Percentiles rank a stretch among this genome's conserved stretches.
Evolutionary conservation across 176 grass and related monocot genomes (phyloP).

Genomic region (Paspalum vaginatum): DNA sequence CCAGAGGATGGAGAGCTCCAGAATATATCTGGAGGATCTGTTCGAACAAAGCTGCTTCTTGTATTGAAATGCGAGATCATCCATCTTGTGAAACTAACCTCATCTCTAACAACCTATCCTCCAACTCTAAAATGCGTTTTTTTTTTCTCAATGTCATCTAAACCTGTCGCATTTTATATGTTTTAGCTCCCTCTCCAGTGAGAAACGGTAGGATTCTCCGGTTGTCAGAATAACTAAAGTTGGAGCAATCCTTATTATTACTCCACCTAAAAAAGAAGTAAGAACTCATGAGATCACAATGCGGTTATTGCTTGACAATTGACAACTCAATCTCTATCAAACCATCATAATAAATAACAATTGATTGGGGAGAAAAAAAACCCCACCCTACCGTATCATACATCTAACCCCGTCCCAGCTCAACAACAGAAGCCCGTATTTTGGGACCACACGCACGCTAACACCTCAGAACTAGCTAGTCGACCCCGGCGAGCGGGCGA

Average conservation of each 20-base stretch:
- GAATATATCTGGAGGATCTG: neutral
- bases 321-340: neutral
- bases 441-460: neutral
- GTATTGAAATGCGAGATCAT: neutral
- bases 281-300: neutral
- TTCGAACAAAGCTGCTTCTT: neutral
- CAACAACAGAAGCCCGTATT: neutral
- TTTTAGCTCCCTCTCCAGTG: neutral
- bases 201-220: neutral
- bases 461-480: neutral
- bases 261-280: too few species aligned
- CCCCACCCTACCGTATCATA: neutral
- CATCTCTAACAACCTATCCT: neutral
- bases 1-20: neutral
- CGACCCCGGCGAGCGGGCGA: neutral
- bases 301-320: neutral
- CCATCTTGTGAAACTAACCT: conserved; percentile 1
- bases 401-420: neutral
- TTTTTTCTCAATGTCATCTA: neutral
- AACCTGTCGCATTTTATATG: neutral
- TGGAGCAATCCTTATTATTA: neutral
- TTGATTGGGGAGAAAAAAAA: neutral
- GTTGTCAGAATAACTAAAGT: neutral
- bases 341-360: neutral
- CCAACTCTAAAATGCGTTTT: too few species aligned